A percentile compares a stretch with the other conserved stretches of the same genome.
These are phyloP conservation scores for Furcasterigmium sp. DNA, from an alignment of 2,329 filamentous ascomycete species.

Conservation along the genomic window DNA sequence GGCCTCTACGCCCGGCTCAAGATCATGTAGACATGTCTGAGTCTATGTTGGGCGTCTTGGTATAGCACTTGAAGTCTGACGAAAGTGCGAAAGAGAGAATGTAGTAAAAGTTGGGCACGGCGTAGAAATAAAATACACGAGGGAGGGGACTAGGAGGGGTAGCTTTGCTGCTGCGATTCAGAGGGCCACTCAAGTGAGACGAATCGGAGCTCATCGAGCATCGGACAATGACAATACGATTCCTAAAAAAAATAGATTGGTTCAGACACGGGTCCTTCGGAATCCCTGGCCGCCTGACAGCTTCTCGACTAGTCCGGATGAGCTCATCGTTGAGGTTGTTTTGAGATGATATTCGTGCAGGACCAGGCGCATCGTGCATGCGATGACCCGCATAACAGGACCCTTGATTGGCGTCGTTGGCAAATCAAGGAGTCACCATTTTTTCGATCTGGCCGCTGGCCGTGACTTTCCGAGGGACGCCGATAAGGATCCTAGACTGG, in stretches of 20 bases:
- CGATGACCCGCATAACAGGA: not conserved
- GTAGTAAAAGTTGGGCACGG: not conserved
- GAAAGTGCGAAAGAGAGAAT: not conserved
- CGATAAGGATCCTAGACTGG: too few species aligned
- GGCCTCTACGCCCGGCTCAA: not conserved
- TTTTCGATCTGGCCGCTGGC: conserved; percentile 3
- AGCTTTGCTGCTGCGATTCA: not conserved
- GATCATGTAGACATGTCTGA: not conserved
- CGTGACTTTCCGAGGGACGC: not conserved
- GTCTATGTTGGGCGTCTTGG: not conserved
- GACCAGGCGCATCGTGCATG: not conserved
- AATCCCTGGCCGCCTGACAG: not conserved
- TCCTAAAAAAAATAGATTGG: conserved; percentile 1
- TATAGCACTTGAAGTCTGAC: not conserved
- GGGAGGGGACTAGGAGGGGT: not conserved
- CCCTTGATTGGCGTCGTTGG: conserved; percentile 7
- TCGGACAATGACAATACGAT: not conserved
- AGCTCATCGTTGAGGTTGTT: conserved; percentile 7
- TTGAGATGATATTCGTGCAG: not conserved
- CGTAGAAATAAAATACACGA: not conserved
- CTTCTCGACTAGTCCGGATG: conserved; percentile 3
- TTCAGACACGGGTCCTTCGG: too few species aligned
- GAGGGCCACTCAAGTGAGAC: not conserved
- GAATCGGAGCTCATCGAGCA: not conserved
- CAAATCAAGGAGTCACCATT: conserved; percentile 10